Percentiles rank a stretch among this genome's conserved stretches.
Evolutionary conservation across 140 eudicot species (phyloP).

Genomic region (Stevia rebaudiana): DNA sequence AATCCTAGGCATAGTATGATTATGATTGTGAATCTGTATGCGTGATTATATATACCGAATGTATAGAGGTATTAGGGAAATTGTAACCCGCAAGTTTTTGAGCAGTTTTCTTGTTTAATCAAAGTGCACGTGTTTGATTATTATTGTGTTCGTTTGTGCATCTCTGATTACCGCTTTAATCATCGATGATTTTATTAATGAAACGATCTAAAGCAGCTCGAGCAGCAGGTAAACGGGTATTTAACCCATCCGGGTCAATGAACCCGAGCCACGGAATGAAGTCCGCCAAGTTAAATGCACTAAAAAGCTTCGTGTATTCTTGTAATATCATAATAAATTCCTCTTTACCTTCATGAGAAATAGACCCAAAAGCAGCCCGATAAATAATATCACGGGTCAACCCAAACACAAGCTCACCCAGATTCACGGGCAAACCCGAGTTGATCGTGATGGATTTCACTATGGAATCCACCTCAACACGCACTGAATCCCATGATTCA

Average conservation of each 20-base stretch:
- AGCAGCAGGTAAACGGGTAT: conserved; percentile 49
- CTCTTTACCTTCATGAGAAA: conserved; percentile 55
- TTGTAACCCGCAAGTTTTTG: too few species aligned
- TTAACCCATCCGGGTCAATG: conserved; percentile 63
- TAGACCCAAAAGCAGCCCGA: conserved; percentile 87
- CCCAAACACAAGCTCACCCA: conserved; percentile 74
- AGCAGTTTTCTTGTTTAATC: too few species aligned
- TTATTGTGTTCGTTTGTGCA: too few species aligned
- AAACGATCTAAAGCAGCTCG: conserved; percentile 65
- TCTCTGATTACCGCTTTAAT: too few species aligned
- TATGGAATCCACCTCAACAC: conserved; percentile 69
- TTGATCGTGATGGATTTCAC: conserved; percentile 31
- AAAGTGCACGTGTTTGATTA: too few species aligned
- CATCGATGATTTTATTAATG: conserved; percentile 69
- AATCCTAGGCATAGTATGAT: too few species aligned
- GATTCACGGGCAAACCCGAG: conserved; percentile 41
- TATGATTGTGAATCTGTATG: too few species aligned
- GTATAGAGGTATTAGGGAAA: too few species aligned
- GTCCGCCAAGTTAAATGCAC: conserved; percentile 78
- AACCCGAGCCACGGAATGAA: conserved; percentile 62
- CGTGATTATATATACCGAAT: too few species aligned
- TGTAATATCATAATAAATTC: conserved; percentile 66
- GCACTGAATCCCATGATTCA: conserved; percentile 90
- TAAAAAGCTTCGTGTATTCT: conserved; percentile 74
- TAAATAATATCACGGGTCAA: conserved; percentile 58